phyloP scores from a whole-genome alignment of 176 grass and related monocot genomes.

The Rhynchospora breviuscula region DNA sequence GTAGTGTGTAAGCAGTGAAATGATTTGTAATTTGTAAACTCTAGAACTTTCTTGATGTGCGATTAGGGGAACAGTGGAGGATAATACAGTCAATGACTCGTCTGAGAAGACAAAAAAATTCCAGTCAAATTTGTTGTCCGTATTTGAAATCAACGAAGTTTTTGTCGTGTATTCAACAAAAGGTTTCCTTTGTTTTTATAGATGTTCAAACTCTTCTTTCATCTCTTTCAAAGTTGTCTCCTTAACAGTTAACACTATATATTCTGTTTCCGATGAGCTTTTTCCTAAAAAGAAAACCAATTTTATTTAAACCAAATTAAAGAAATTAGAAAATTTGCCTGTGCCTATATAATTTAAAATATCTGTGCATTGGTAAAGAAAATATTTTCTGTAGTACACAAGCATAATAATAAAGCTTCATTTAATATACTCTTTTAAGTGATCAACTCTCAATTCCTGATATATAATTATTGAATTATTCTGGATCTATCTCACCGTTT shows the following conservation, averaged over 20 bases:
- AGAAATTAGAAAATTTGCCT: too few species aligned
- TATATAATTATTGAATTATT: neutral
- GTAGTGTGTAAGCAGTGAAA: neutral
- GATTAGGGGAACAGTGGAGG: neutral
- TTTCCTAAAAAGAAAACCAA: neutral
- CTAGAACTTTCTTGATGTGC: neutral
- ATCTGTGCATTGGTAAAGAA: neutral
- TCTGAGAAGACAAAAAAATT: too few species aligned
- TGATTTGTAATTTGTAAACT: neutral
- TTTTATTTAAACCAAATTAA: too few species aligned
- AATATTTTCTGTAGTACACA: neutral
- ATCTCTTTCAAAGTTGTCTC: neutral
- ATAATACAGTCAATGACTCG: neutral
- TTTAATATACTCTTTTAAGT: neutral
- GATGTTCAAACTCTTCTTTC: neutral
- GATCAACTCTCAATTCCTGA: neutral
- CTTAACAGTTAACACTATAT: too few species aligned
- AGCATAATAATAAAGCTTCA: neutral
- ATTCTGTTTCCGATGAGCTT: neutral
- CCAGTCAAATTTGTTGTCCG: neutral
- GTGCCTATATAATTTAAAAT: too few species aligned
- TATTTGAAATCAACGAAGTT: slow-evolving; percentile 2
- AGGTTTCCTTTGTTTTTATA: slow-evolving; percentile 6
- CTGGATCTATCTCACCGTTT: neutral
- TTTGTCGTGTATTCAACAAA: slow-evolving; percentile 10